A percentile compares a stretch with the other conserved stretches of the same genome.
Evolutionary conservation across 2,329 filamentous ascomycete species (phyloP).

Genomic region (Dendryphion nanum): DNA sequence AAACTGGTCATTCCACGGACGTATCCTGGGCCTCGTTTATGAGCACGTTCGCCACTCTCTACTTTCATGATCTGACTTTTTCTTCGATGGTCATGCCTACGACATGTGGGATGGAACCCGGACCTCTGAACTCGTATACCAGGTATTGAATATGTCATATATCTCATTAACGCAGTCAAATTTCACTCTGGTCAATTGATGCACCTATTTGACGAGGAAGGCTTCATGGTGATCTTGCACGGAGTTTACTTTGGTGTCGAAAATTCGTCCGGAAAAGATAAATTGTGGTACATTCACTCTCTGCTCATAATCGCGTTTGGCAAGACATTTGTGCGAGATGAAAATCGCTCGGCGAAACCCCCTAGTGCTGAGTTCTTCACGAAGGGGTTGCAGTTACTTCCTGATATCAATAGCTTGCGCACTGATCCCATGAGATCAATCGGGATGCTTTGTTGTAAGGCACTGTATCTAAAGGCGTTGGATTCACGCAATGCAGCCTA

Average conservation of each 20-base stretch:
- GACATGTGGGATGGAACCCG: slow-evolving; percentile 52
- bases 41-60: slow-evolving; percentile 46
- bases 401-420: slow-evolving; percentile 43
- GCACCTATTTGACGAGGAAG: slow-evolving; percentile 55
- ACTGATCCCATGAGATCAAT: slow-evolving; percentile 46
- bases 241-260: slow-evolving; percentile 41
- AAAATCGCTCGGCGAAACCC: slow-evolving; percentile 32
- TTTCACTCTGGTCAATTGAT: slow-evolving; percentile 57
- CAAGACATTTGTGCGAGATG: slow-evolving; percentile 51
- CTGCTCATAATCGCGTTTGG: slow-evolving; percentile 56
- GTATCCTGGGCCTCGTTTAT: slow-evolving; percentile 50
- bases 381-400: slow-evolving; percentile 58
- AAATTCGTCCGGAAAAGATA: slow-evolving; percentile 20
- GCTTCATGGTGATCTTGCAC: slow-evolving; percentile 48
- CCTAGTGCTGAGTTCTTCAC: slow-evolving; percentile 61
- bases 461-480: slow-evolving; percentile 53
- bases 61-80: slow-evolving; percentile 44
- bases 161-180: slow-evolving; percentile 56
- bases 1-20: slow-evolving; percentile 56
- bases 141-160: slow-evolving; percentile 52
- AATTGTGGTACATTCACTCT: slow-evolving; percentile 55
- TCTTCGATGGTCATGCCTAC: slow-evolving; percentile 54
- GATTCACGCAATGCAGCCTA: slow-evolving; percentile 50
- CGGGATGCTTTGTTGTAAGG: slow-evolving; percentile 53
- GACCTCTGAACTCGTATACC: slow-evolving; percentile 41